A percentile compares a stretch with the other conserved stretches of the same genome.
These are phyloP conservation scores for Melanogaster broomeanus DNA, from an alignment of 768 basidiomycete genomes.

Conservation along the genomic window DNA sequence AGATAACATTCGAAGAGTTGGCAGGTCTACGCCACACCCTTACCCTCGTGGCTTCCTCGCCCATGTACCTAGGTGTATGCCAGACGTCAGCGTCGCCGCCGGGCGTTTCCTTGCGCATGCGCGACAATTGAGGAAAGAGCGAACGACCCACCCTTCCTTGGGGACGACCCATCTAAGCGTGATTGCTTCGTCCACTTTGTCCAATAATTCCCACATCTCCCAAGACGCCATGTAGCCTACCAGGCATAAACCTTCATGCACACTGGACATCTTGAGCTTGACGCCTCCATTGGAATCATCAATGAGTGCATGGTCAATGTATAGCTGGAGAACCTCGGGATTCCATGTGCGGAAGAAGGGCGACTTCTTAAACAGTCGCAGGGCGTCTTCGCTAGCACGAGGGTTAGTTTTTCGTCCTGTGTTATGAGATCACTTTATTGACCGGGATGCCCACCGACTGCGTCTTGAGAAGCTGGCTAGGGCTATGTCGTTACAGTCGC, in stretches of 20 bases:
- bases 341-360: slow-evolving; percentile 79
- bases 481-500: slow-evolving; percentile 13
- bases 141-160: slow-evolving; percentile 14
- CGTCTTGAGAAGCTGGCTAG: slow-evolving; percentile 58
- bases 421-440: slow-evolving; percentile 5
- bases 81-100: neutral
- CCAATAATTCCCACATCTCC: slow-evolving; percentile 32
- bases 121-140: neutral
- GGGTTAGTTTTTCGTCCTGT: neutral
- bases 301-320: slow-evolving; percentile 58
- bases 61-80: slow-evolving; percentile 12
- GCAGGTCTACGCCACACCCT: slow-evolving; percentile 33
- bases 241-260: slow-evolving; percentile 68
- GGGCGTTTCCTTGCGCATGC: no score
- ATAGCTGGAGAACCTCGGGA: slow-evolving; percentile 56
- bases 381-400: slow-evolving; percentile 57
- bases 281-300: slow-evolving; percentile 40
- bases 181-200: slow-evolving; percentile 26
- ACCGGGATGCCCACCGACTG: slow-evolving; percentile 65
- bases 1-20: slow-evolving; percentile 30
- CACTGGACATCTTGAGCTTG: slow-evolving; percentile 62
- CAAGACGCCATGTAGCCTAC: slow-evolving; percentile 36
- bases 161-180: slow-evolving; percentile 33
- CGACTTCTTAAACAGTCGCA: slow-evolving; percentile 44
- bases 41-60: slow-evolving; percentile 9